Conservation (phyloP, 257 asterid genomes). For the Petunia axillaris region DNA sequence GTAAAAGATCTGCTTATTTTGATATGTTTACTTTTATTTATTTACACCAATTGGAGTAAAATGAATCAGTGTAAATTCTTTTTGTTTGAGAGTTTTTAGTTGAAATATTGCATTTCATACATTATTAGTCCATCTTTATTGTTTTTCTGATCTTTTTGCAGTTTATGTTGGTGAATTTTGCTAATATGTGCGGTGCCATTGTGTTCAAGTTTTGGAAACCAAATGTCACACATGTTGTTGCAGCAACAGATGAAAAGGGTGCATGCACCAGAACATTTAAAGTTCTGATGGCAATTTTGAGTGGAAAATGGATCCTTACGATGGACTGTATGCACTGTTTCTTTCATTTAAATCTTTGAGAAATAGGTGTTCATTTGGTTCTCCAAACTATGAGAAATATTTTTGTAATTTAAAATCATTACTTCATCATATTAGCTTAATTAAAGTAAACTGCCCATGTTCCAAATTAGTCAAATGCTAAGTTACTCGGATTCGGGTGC, state of each 20-base stretch:
- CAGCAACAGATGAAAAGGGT: conserved; percentile 77
- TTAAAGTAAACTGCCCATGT: too few species aligned
- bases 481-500: too few species aligned
- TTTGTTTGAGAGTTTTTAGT: conserved; percentile 11
- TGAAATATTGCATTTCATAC: not conserved
- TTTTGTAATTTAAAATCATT: too few species aligned
- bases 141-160: conserved; percentile 38
- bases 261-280: conserved; percentile 83
- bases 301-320: conserved; percentile 83
- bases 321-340: conserved; percentile 67
- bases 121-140: conserved; percentile 28
- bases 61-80: conserved; percentile 6
- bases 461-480: too few species aligned
- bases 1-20: conserved; percentile 10
- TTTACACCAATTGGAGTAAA: not conserved
- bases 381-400: not conserved
- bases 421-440: too few species aligned
- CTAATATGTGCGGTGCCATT: conserved; percentile 65
- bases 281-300: conserved; percentile 86
- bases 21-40: not conserved
- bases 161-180: conserved; percentile 60
- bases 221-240: conserved; percentile 81
- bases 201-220: conserved; percentile 72
- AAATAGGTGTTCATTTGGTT: not conserved
- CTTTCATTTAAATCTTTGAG: conserved; percentile 18